phyloP scores from a whole-genome alignment of 495 filamentous ascomycete genomes.

The Ascobolus immersus region DNA sequence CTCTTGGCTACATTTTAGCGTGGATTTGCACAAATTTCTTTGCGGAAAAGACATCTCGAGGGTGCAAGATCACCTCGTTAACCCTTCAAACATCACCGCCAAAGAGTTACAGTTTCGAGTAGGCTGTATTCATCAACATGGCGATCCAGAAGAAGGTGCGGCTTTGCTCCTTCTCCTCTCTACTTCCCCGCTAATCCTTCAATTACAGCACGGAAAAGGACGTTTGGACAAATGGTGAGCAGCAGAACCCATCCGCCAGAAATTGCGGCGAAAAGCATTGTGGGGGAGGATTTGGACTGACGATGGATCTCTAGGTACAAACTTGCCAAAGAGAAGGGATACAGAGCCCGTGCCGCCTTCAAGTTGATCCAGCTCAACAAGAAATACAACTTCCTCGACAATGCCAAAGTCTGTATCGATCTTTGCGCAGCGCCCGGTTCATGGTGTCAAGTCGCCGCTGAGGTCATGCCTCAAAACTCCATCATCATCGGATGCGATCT shows the following conservation, averaged over 20 bases:
- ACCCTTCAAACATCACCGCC: too few relatives aligned
- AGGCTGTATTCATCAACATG: conserved; percentile 45
- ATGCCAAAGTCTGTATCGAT: conserved; percentile 85
- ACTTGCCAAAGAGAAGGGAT: conserved; percentile 95
- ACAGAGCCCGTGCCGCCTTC: conserved; percentile 87
- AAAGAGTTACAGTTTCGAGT: too few relatives aligned
- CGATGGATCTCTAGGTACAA: conserved; percentile 26
- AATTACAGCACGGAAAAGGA: conserved; percentile 68
- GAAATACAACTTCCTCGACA: conserved; percentile 92
- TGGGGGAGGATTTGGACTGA: too few relatives aligned
- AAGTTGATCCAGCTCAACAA: conserved; percentile 97
- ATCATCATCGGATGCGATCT: conserved; percentile 91
- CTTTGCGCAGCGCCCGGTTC: conserved; percentile 94
- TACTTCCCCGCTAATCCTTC: conserved; percentile 11
- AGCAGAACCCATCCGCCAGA: not conserved
- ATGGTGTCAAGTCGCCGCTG: conserved; percentile 95
- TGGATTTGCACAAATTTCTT: too few relatives aligned
- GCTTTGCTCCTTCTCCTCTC: not conserved
- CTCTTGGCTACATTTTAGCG: too few relatives aligned
- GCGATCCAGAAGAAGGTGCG: conserved; percentile 84
- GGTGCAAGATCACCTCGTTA: too few relatives aligned
- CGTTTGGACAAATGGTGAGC: conserved; percentile 85
- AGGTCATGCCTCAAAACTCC: conserved; percentile 73
- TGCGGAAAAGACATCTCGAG: too few relatives aligned
- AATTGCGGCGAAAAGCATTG: conserved; percentile 1